Base-by-base conservation (phyloP, 768 basidiomycete species). In the Auriscalpium orientale region DNA sequence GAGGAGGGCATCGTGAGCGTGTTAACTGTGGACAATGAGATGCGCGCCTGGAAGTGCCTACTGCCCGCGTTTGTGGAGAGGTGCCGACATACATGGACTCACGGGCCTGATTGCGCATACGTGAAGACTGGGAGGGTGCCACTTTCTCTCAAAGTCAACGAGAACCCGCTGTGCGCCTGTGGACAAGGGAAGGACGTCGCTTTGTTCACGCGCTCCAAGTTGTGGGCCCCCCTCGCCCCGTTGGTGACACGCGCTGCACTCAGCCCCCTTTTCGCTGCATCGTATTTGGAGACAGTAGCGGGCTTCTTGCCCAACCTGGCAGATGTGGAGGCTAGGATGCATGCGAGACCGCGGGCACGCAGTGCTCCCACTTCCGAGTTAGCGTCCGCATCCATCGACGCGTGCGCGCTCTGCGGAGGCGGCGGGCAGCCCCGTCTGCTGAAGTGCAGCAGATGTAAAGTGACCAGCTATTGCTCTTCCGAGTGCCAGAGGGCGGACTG, bases 1-100 rank as follows among this genome's bases (percentile, higher is more conserved):
- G 13, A 45, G 10, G 13, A 22, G 0, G 44, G 10, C 33, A 47
- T 34, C 13, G 37, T 49, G 33, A 51, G 21, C 8, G 11, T 72
- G 40, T 9, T 44, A 8, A 64, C 70, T 0, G 60, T 54, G 6
- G 61, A 64, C 2, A 73, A 71, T 13, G 78, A 78, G 58, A 61
- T 72, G 33, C 58, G 58, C 22, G 73, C 71, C 1, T 84, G 81
- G 83, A 76, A 76, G 48, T 70, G 76, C 53, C 71, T 82, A 28
- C 64, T 84, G 1, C 82, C 81, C 4, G 68, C 70, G 8, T 61
- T 80, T 34, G 74, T 73, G 2, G 83, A 84, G 62, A 75, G 80
- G 40, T 81, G 81, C 56, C 74, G 80, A 22, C 72, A 68, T n/a
- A 53, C 54, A 0, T 84, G 82, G 82, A 61, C 65, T 9, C 83